Evolutionary conservation across 1,139 yeast species (phyloP).

Genomic region (Taiozyma sp.): DNA sequence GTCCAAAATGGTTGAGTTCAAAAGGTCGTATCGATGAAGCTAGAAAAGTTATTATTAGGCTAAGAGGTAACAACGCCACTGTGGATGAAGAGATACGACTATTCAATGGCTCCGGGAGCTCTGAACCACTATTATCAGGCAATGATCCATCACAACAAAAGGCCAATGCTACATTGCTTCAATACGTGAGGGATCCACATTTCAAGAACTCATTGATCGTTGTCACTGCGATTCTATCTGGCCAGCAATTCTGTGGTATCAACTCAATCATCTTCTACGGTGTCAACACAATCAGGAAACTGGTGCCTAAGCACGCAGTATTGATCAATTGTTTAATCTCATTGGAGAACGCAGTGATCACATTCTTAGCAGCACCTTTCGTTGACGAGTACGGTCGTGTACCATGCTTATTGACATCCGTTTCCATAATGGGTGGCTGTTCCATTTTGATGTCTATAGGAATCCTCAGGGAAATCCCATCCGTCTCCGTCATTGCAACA

Average conservation of each 20-base stretch:
- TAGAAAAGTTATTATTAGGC: constrained; percentile 26
- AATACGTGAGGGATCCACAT: constrained; percentile 47
- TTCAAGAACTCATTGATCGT: constrained; percentile 58
- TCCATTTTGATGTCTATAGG: constrained; percentile 66
- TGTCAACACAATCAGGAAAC: constrained; percentile 66
- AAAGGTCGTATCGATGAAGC: constrained; percentile 34
- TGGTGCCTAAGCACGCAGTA: constrained; percentile 69
- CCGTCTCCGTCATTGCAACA: constrained; percentile 60
- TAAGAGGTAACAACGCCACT: constrained; percentile 29
- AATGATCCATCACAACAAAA: neutral
- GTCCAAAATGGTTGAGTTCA: constrained; percentile 74
- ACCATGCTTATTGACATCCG: constrained; percentile 63
- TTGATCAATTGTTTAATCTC: constrained; percentile 73
- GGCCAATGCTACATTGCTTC: constrained; percentile 21
- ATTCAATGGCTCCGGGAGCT: constrained; percentile 20
- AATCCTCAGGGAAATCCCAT: constrained; percentile 44
- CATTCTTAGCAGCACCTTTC: constrained; percentile 65
- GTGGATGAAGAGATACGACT: constrained; percentile 28
- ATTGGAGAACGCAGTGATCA: constrained; percentile 64
- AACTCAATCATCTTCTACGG: constrained; percentile 92
- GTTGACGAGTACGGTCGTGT: constrained; percentile 77
- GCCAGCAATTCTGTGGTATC: constrained; percentile 91
- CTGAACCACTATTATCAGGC: constrained; percentile 17
- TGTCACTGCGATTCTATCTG: constrained; percentile 71
- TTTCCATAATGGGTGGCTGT: constrained; percentile 64